Conservation (phyloP, 306 rosid species). For the Potentilla sterilis region DNA sequence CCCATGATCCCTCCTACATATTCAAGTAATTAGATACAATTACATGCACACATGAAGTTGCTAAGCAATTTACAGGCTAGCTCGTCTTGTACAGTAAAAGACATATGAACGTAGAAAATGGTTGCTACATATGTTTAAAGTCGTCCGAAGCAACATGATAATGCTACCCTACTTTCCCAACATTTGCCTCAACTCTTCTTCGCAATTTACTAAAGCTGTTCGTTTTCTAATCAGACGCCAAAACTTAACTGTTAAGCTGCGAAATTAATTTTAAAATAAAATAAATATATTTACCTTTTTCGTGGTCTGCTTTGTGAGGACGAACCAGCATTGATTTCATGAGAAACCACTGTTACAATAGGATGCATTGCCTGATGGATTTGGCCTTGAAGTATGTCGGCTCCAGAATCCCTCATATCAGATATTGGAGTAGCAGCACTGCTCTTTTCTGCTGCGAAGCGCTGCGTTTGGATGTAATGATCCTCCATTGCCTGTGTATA, state of each 20-base stretch:
- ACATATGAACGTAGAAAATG: not conserved
- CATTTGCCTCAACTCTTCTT: conserved; percentile 5
- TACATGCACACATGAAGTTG: not conserved
- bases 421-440: not conserved
- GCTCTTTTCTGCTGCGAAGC: not conserved
- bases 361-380: conserved; percentile 26
- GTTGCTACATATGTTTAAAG: not conserved
- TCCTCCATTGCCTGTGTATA: conserved; percentile 17
- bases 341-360: conserved; percentile 5
- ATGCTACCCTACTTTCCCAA: conserved; percentile 14
- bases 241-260: not conserved
- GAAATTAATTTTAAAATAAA: not conserved
- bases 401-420: not conserved
- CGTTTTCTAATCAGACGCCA: not conserved
- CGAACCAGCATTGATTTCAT: not conserved
- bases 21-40: not conserved
- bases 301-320: conserved; percentile 41
- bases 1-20: conserved; percentile 39
- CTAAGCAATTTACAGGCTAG: not conserved
- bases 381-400: not conserved
- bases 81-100: not conserved
- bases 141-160: conserved; percentile 15
- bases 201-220: not conserved
- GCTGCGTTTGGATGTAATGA: not conserved
- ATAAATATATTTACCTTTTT: conserved; percentile 37